phyloP scores from a whole-genome alignment of 371 early-diverging fungal genomes.

The Actinomucor elegans region DNA sequence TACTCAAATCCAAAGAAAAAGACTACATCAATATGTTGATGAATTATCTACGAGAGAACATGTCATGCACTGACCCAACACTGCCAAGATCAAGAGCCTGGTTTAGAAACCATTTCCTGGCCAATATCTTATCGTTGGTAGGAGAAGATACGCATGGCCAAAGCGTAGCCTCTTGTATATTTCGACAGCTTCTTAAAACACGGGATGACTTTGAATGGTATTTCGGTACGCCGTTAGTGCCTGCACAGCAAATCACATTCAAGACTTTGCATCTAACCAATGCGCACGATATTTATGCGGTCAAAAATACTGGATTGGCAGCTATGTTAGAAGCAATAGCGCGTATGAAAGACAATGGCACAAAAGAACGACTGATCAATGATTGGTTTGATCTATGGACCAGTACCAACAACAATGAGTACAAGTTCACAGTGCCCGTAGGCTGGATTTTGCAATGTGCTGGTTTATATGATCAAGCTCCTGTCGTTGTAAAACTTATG shows the following conservation, averaged over 20 bases:
- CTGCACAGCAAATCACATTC: slow-evolving; percentile 10
- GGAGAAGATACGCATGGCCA: slow-evolving; percentile 10
- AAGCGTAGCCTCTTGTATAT: slow-evolving; percentile 27
- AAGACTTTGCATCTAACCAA: slow-evolving; percentile 17
- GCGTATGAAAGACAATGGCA: slow-evolving; percentile 20
- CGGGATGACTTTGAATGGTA: slow-evolving; percentile 37
- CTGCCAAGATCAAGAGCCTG: slow-evolving; percentile 22
- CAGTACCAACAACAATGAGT: neutral
- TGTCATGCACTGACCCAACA: slow-evolving; percentile 10
- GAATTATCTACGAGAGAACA: slow-evolving; percentile 12
- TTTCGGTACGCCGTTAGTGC: slow-evolving; percentile 25
- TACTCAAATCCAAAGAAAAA: slow-evolving; percentile 26
- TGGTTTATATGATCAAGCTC: slow-evolving; percentile 44
- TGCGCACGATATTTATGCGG: slow-evolving; percentile 25
- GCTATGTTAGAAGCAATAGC: slow-evolving; percentile 35
- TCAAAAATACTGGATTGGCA: slow-evolving; percentile 29
- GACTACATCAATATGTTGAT: slow-evolving; percentile 24
- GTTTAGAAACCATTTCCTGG: slow-evolving; percentile 39
- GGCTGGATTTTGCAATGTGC: slow-evolving; percentile 36
- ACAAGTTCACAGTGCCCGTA: slow-evolving; percentile 30
- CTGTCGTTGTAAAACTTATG: slow-evolving; percentile 36
- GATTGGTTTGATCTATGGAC: slow-evolving; percentile 35
- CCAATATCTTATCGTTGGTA: slow-evolving; percentile 20
- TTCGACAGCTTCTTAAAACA: slow-evolving; percentile 32
- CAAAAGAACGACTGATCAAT: slow-evolving; percentile 22